Conservation (phyloP, 176 grass and related monocot species). For the Poa annua region DNA sequence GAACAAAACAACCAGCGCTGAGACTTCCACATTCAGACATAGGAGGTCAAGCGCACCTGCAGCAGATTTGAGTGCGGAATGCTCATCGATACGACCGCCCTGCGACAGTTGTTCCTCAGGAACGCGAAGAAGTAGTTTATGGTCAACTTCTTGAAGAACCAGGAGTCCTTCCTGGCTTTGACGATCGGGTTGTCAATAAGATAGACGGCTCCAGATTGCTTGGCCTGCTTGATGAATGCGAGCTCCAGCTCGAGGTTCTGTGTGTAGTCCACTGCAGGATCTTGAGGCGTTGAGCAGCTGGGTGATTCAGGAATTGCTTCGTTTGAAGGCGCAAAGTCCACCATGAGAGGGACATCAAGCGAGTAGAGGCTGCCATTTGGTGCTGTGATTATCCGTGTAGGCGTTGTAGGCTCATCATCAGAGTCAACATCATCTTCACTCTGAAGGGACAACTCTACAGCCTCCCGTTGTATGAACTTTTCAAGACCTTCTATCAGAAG, state of each 20-base stretch:
- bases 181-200: slow-evolving; percentile 77
- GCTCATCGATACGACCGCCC: slow-evolving; percentile 67
- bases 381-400: slow-evolving; percentile 65
- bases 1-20: slow-evolving; percentile 25
- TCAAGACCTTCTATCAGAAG: slow-evolving; percentile 84
- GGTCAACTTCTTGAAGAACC: slow-evolving; percentile 94
- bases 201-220: slow-evolving; percentile 74
- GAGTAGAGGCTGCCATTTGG: slow-evolving; percentile 72
- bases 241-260: slow-evolving; percentile 83
- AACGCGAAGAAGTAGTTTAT: slow-evolving; percentile 96
- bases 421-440: slow-evolving; percentile 70
- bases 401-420: slow-evolving; percentile 60
- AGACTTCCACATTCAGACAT: slow-evolving; percentile 53
- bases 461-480: slow-evolving; percentile 83
- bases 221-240: slow-evolving; percentile 77
- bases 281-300: slow-evolving; percentile 58
- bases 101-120: slow-evolving; percentile 84
- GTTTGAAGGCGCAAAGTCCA: slow-evolving; percentile 46
- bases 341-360: slow-evolving; percentile 76
- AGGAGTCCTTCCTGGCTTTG: slow-evolving; percentile 87
- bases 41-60: slow-evolving; percentile 89
- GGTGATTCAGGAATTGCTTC: slow-evolving; percentile 57
- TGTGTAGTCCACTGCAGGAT: slow-evolving; percentile 54
- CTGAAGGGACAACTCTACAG: slow-evolving; percentile 77
- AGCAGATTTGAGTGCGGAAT: slow-evolving; percentile 79